Percentiles rank a stretch among this genome's conserved stretches.
phyloP scores from a whole-genome alignment of 2,329 filamentous ascomycete genomes.

The Cladorrhinum sp. region DNA sequence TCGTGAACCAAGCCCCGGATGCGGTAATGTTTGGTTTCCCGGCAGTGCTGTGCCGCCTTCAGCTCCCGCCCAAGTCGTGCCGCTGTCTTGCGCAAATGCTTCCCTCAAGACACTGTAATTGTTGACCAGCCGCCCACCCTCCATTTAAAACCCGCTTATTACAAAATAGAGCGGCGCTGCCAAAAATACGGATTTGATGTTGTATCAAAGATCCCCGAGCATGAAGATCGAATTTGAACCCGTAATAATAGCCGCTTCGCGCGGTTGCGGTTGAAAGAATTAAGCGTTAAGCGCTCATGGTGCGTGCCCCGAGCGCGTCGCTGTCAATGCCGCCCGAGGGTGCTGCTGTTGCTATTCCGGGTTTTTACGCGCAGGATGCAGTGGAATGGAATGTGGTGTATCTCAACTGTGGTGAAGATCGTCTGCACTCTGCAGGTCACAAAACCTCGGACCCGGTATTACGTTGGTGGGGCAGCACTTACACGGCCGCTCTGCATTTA shows the following conservation, averaged over 20 bases:
- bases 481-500: background rate
- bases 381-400: background rate
- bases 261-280: background rate
- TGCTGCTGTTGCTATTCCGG: background rate
- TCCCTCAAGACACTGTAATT: background rate
- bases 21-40: conserved; percentile 5
- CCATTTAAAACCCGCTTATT: background rate
- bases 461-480: background rate
- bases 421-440: background rate
- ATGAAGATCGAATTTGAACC: background rate
- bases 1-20: background rate
- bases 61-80: conserved; percentile 12
- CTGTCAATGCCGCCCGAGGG: background rate
- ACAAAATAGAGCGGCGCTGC: background rate
- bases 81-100: background rate
- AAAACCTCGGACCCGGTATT: background rate
- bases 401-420: background rate
- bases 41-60: conserved; percentile 21
- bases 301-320: background rate
- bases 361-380: background rate
- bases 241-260: background rate
- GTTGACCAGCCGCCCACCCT: background rate
- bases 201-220: background rate
- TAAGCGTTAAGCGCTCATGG: background rate
- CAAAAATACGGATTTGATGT: background rate